phyloP scores from a whole-genome alignment of 2,329 filamentous ascomycete species.

The Talaromyces albobiverticillius region DNA sequence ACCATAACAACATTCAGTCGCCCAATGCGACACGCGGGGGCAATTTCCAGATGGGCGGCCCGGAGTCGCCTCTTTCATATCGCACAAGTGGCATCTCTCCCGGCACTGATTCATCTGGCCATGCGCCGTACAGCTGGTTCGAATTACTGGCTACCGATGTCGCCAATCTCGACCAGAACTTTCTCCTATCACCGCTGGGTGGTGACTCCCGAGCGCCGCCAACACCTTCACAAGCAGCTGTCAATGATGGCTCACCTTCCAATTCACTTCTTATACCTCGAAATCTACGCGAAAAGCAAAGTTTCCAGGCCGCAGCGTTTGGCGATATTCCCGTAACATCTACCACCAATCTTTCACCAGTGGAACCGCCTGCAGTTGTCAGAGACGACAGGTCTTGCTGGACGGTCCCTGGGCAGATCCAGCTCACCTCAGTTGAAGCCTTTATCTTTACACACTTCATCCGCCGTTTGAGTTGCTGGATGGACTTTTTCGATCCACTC shows the following conservation, averaged over 20 bases:
- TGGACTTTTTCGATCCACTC: constrained; percentile 45
- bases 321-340: neutral
- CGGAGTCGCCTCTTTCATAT: neutral
- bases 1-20: neutral
- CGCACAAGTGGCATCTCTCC: neutral
- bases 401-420: constrained; percentile 13
- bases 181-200: neutral
- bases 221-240: too few relatives aligned
- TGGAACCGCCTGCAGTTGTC: constrained; percentile 7
- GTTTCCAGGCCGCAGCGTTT: constrained; percentile 7
- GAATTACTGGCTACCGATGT: neutral
- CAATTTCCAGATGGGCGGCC: neutral
- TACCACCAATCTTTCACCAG: constrained; percentile 15
- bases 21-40: neutral
- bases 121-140: constrained; percentile 1
- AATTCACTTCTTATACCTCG: constrained; percentile 21
- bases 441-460: constrained; percentile 19
- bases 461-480: constrained; percentile 29
- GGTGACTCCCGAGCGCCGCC: too few relatives aligned
- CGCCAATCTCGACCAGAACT: neutral
- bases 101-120: neutral
- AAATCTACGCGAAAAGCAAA: constrained; percentile 19
- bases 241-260: constrained; percentile 18
- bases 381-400: constrained; percentile 18
- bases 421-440: constrained; percentile 14